phyloP scores from a whole-genome alignment of 768 basidiomycete species.

The Rhizopogon salebrosus region DNA sequence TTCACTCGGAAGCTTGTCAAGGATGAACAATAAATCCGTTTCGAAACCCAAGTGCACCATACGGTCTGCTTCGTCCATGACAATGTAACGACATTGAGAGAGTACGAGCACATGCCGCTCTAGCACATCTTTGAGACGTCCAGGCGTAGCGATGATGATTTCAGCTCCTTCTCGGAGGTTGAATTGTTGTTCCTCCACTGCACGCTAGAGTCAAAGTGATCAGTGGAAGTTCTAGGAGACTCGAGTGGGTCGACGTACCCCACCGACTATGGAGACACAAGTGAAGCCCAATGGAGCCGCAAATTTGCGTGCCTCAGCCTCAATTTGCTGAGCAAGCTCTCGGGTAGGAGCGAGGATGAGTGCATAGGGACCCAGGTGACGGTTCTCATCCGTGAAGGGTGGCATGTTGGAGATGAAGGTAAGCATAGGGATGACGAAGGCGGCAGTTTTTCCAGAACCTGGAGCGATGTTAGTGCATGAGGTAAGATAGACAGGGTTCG shows the following conservation, averaged over 20 bases:
- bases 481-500: neutral
- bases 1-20: constrained; percentile 86
- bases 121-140: constrained; percentile 96
- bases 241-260: constrained; percentile 40
- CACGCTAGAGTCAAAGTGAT: constrained; percentile 44
- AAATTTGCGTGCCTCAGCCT: constrained; percentile 88
- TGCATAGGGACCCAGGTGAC: constrained; percentile 91
- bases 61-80: constrained; percentile 99
- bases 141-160: constrained; percentile 97
- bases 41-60: constrained; percentile 99
- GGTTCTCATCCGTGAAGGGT: constrained; percentile 84
- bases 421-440: constrained; percentile 98
- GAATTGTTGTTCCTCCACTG: constrained; percentile 97
- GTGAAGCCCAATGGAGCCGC: constrained; percentile 85
- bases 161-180: constrained; percentile 97
- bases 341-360: constrained; percentile 96
- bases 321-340: constrained; percentile 97
- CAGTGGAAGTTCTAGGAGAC: constrained; percentile 6
- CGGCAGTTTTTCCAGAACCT: constrained; percentile 99
- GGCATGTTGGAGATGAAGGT: constrained; percentile 88
- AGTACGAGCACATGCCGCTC: constrained; percentile 94
- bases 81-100: constrained; percentile 95
- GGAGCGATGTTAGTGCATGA: constrained; percentile 4
- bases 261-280: constrained; percentile 98
- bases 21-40: constrained; percentile 86